Base-by-base conservation (phyloP, 345 rosid species). In the Tarenaya hassleriana region DNA sequence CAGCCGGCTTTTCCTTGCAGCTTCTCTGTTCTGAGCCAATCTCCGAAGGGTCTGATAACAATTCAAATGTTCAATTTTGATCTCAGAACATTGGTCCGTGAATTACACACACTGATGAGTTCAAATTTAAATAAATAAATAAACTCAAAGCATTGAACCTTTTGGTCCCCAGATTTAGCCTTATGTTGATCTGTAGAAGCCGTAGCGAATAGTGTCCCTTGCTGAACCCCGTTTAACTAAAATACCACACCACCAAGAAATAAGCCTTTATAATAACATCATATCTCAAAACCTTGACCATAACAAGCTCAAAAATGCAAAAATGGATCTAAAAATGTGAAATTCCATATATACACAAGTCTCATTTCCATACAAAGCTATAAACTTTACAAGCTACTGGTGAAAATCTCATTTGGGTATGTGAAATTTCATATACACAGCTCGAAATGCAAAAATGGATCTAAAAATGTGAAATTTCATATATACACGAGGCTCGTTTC, bases 21-120 rank as follows among this genome's bases (percentile, higher is more conserved):
- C 98, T 63, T 90, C 98, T n/a, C 98, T 71, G 67, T 90, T 86
- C 65, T 90, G 98, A 47, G 95, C 96, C 52, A 90, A 61, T 73
- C 98, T 67, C 33, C 96, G 70, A 45, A 90, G 89, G 2, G 72
- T 69, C 96, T 90, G 72, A 43, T 45, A 41, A 39, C 40, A 35
- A 61, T 11, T 27, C 17, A 4, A 35, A 65, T 51, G 7, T 16
- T 67, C n/a, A 55, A 41, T 33, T 0, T 27, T 47, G 48, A 53
- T 41, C 17, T 38, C n/a, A n/a, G n/a, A 67, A 5, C 8, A 18
- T 41, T 8, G 16, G 21, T n/a, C 31, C 8, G 27, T 34, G 37
- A 66, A 19, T 32, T 20, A 19, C 33, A 52, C 52, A 33, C 47
- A 49, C 35, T 44, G 13, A 49, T 34, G 16, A 35, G 20, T 10